Conservation (phyloP, 495 filamentous ascomycete species). For the Penicillium argentinense region DNA sequence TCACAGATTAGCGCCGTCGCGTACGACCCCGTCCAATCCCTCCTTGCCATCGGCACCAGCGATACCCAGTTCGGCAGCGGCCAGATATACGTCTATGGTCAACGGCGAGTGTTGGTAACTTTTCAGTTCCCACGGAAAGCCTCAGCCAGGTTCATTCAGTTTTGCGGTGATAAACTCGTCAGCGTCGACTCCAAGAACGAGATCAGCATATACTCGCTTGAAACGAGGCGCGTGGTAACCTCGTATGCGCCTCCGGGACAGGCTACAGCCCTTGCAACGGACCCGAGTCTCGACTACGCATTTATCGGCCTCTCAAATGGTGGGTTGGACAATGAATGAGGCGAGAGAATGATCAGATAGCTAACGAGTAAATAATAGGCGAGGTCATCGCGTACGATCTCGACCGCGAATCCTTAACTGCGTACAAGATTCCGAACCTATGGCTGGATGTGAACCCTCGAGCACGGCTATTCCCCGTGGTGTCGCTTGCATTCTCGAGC, state of each 20-base stretch:
- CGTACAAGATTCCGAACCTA: constrained; percentile 78
- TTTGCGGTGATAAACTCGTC: constrained; percentile 76
- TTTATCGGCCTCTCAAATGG: constrained; percentile 75
- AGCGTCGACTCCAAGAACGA: constrained; percentile 84
- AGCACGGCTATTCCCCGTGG: constrained; percentile 55
- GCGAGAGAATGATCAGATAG: neutral
- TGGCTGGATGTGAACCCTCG: constrained; percentile 68
- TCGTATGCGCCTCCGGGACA: constrained; percentile 71
- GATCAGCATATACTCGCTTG: constrained; percentile 74
- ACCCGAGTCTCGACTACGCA: constrained; percentile 88
- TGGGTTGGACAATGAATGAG: constrained; percentile 18
- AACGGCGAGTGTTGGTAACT: constrained; percentile 71
- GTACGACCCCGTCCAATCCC: constrained; percentile 91
- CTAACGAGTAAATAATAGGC: constrained; percentile 35
- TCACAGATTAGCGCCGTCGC: constrained; percentile 80
- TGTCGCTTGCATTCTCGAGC: constrained; percentile 83
- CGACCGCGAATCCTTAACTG: constrained; percentile 71
- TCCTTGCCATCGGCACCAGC: constrained; percentile 88
- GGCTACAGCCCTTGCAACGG: constrained; percentile 69
- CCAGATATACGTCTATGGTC: constrained; percentile 89
- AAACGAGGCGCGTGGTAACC: constrained; percentile 55
- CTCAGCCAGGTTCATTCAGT: constrained; percentile 69
- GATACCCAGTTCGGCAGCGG: constrained; percentile 75
- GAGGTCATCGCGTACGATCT: constrained; percentile 90
- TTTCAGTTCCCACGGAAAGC: constrained; percentile 64